Evolutionary conservation across 2,329 filamentous ascomycete genomes (phyloP).

Genomic region (Pseudovirgaria hyperparasitica): DNA sequence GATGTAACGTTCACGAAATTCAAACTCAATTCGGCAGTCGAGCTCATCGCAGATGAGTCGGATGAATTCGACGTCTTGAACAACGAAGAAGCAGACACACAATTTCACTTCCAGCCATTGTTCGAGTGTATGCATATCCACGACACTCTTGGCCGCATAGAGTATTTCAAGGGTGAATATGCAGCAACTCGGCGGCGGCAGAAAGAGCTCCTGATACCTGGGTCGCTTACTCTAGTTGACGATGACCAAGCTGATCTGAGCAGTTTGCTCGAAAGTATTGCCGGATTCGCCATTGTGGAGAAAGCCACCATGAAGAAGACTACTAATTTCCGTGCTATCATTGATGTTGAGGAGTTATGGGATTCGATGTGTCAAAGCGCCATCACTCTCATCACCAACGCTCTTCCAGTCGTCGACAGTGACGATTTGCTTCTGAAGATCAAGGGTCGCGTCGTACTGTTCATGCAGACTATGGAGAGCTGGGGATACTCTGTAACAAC

Average conservation of each 20-base stretch:
- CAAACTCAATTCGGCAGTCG: constrained; percentile 89
- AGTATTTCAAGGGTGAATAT: constrained; percentile 84
- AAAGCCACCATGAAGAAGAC: constrained; percentile 82
- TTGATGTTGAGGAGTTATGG: constrained; percentile 97
- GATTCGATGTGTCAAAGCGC: constrained; percentile 91
- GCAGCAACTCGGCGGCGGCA: constrained; percentile 81
- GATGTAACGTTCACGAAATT: constrained; percentile 68
- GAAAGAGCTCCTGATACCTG: constrained; percentile 78
- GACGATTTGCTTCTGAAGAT: constrained; percentile 88
- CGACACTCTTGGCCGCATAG: constrained; percentile 81
- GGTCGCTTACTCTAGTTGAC: constrained; percentile 60
- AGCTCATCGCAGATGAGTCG: constrained; percentile 86
- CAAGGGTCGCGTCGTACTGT: constrained; percentile 83
- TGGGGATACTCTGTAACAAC: constrained; percentile 79
- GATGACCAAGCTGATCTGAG: constrained; percentile 82
- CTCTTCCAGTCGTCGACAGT: constrained; percentile 67
- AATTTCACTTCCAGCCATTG: constrained; percentile 86
- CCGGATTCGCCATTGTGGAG: constrained; percentile 93
- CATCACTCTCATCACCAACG: constrained; percentile 68
- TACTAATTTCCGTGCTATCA: constrained; percentile 65
- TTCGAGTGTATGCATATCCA: constrained; percentile 96
- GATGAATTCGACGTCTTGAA: constrained; percentile 93
- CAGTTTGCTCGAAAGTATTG: constrained; percentile 81
- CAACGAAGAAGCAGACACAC: constrained; percentile 68
- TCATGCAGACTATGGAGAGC: constrained; percentile 97